Evolutionary conservation across 2,329 filamentous ascomycete species (phyloP), one percentile per base, ranked within the genome.

Genomic region (Apiospora rasikravindrae): DNA sequence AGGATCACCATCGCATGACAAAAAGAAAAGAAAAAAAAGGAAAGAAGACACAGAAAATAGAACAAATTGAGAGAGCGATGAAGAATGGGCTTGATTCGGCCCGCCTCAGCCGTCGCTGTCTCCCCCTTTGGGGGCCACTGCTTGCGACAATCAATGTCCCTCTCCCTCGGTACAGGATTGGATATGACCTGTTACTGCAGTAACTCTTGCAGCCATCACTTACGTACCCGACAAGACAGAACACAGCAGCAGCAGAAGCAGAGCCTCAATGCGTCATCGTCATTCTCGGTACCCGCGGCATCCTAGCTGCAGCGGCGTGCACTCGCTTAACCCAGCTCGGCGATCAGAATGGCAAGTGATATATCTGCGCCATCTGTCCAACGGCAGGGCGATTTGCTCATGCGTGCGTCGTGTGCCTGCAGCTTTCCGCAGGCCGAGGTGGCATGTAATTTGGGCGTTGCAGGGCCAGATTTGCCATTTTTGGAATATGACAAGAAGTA

Each of bases 401-500:
- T 40, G 29, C 29, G n/a, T 37, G 33, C 33, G 8, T n/a, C 5
- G 33, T 37, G 33, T 11, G 57, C 33, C 8, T 64, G 57, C 57
- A 37, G 29, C 13, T 37, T 40, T 22, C 57, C 57, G 19, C 57
- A 40, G 33, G 11, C 57, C 57, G n/a, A n/a, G 57, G 57, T 40
- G 29, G 29, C 10, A 40, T 5, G 33, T 5, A 37, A 37, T 37
- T 37, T 64, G 29, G 57, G 19, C 33, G 33, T 22, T 49, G 45
- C 45, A n/a, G 45, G 45, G 45, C 45, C 33, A 64, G 57, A 64
- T 64, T 64, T 64, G 37, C 57, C 57, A 64, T 40, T 37, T 40
- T 14, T 64, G 57, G 57, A 64, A 64, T 64, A 64, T 64, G 57
- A 64, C 57, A 64, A 64, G 57, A 64, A 40, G 57, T 64, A 40